These are phyloP conservation scores for Xanthoparmelia taractica DNA, from an alignment of 495 filamentous ascomycete species.

Conservation along the genomic window DNA sequence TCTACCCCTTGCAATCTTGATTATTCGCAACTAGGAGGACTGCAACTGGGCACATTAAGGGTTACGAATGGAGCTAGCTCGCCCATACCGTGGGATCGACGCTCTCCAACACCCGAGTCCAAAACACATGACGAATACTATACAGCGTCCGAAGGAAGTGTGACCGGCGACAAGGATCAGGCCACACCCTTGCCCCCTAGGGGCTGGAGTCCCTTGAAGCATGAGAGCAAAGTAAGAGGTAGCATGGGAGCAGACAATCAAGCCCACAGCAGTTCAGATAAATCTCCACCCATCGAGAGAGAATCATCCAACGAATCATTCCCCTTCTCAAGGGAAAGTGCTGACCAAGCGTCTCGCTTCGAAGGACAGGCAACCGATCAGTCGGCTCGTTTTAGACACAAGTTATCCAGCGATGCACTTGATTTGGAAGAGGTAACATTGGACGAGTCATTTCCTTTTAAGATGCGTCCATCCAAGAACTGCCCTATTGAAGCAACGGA, in stretches of 20 bases:
- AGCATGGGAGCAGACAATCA: not conserved
- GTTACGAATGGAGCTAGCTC: constrained; percentile 44
- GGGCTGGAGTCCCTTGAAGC: not conserved
- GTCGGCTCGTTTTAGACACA: not conserved
- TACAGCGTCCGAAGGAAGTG: constrained; percentile 21
- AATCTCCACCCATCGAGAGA: not conserved
- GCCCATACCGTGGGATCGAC: constrained; percentile 37
- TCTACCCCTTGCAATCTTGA: constrained; percentile 38
- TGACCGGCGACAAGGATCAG: constrained; percentile 1
- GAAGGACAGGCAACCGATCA: not conserved
- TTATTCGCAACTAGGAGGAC: constrained; percentile 43
- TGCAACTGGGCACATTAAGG: constrained; percentile 43
- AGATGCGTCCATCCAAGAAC: not conserved
- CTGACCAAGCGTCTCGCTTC: not conserved
- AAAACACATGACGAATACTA: constrained; percentile 16
- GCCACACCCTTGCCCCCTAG: constrained; percentile 1
- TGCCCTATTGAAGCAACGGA: not conserved
- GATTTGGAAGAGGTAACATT: not conserved
- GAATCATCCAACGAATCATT: not conserved
- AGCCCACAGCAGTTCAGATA: not conserved
- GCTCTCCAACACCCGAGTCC: constrained; percentile 8
- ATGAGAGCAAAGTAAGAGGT: not conserved
- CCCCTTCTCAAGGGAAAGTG: not conserved
- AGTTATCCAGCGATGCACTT: not conserved
- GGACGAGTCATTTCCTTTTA: not conserved